These are phyloP conservation scores for Dissophora ornata DNA, from an alignment of 192 early-diverging fungal genomes.

Conservation along the genomic window DNA sequence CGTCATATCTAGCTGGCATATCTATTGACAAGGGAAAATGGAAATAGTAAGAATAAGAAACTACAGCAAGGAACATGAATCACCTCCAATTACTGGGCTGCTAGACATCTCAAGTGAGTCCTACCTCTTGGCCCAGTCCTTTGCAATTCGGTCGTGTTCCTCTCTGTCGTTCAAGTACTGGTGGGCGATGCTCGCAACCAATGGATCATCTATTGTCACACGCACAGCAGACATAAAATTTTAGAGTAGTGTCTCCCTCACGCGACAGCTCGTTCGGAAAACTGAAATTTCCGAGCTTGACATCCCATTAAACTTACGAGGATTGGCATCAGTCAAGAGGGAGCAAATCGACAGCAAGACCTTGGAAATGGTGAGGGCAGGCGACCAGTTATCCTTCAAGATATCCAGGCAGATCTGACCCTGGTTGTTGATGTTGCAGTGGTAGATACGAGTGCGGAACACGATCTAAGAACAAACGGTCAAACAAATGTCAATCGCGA, in stretches of 20 bases:
- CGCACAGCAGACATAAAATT: neutral
- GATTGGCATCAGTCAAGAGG: constrained; percentile 94
- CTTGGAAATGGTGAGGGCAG: constrained; percentile 94
- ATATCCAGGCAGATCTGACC: constrained; percentile 96
- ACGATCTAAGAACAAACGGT: constrained; percentile 68
- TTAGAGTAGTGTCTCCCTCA: neutral
- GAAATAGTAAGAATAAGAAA: neutral
- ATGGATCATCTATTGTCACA: constrained; percentile 78
- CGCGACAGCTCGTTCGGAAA: no score
- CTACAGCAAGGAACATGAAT: no score
- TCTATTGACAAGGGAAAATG: neutral
- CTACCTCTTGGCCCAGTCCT: constrained; percentile 94
- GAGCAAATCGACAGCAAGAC: constrained; percentile 95
- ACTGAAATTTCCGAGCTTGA: neutral
- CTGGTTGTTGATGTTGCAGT: constrained; percentile 95
- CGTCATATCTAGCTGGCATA: constrained; percentile 19
- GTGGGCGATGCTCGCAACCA: constrained; percentile 91
- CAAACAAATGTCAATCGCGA: neutral
- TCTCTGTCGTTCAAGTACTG: constrained; percentile 87
- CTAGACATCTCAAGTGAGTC: no score
- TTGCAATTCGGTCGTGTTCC: constrained; percentile 88
- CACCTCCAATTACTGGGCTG: no score
- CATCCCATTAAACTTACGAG: constrained; percentile 66
- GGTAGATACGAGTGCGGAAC: constrained; percentile 95
- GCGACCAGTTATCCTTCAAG: constrained; percentile 98